Conservation (phyloP, 768 basidiomycete species). For the Lactifluus pinguis region DNA sequence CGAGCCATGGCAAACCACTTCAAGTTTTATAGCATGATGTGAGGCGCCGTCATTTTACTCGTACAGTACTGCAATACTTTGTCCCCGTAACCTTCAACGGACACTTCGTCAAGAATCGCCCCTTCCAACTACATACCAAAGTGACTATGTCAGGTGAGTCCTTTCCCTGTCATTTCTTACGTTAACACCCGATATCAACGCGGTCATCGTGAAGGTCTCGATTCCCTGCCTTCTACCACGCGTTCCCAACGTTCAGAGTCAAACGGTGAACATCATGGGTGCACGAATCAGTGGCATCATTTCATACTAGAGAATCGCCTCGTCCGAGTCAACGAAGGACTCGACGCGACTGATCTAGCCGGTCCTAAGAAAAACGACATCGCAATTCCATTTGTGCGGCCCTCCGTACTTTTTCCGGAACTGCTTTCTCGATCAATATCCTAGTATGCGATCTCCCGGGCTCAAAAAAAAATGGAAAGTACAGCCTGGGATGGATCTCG, state of each 20-base stretch:
- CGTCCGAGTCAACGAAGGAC: not conserved
- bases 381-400: not conserved
- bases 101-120: not conserved
- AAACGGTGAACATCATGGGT: not conserved
- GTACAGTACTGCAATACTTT: not conserved
- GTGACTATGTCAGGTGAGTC: not conserved
- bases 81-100: not conserved
- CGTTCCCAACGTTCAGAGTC: not conserved
- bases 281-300: no score
- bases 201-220: not conserved
- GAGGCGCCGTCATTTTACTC: not conserved
- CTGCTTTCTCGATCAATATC: slow-evolving; percentile 2
- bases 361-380: not conserved
- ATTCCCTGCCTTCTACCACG: not conserved
- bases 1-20: not conserved
- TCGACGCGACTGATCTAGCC: not conserved
- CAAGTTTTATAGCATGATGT: no score
- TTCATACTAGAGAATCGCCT: no score
- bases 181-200: not conserved
- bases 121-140: not conserved
- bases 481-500: not conserved
- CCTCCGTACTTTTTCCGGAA: not conserved
- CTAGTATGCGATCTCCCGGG: not conserved
- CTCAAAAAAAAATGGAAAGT: not conserved
- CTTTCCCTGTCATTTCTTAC: not conserved